Evolutionary conservation across 164 flowering plant species (phyloP).

Genomic region (Tetrastigma voinierianum): DNA sequence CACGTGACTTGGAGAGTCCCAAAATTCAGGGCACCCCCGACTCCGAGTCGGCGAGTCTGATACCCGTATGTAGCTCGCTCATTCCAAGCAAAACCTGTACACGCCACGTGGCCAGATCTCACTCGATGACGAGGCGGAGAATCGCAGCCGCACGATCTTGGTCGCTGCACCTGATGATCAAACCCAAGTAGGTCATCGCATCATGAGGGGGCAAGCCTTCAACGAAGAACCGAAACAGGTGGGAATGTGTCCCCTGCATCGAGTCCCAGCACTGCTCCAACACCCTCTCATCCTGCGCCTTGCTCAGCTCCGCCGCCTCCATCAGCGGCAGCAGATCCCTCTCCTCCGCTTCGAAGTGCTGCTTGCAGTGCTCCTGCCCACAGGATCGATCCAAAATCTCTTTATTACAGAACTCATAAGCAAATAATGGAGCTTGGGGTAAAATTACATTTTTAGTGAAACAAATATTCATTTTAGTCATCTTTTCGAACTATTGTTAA

Average conservation of each 20-base stretch:
- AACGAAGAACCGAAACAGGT: constrained; percentile 51
- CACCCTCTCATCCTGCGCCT: constrained; percentile 36
- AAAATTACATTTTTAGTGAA: too few species aligned
- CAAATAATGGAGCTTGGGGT: too few species aligned
- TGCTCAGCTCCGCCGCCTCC: constrained; percentile 52
- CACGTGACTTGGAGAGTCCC: too few species aligned
- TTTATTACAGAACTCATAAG: background rate
- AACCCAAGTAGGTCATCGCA: constrained; percentile 59
- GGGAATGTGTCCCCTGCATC: constrained; percentile 68
- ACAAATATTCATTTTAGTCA: too few species aligned
- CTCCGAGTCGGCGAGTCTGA: too few species aligned
- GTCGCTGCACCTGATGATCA: constrained; percentile 30
- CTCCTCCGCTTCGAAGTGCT: constrained; percentile 76
- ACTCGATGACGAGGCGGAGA: background rate
- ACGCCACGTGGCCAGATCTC: too few species aligned
- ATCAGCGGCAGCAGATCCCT: constrained; percentile 54
- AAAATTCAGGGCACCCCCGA: too few species aligned
- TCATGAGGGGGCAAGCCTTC: constrained; percentile 64
- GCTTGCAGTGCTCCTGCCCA: constrained; percentile 44
- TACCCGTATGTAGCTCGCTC: too few species aligned
- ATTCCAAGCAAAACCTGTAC: too few species aligned
- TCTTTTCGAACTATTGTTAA: too few species aligned
- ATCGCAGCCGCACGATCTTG: background rate
- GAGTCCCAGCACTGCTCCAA: constrained; percentile 46
- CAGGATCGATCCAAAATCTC: background rate